Evolutionary conservation across 257 asterid genomes (phyloP).

Genomic region (Ballota nigra): DNA sequence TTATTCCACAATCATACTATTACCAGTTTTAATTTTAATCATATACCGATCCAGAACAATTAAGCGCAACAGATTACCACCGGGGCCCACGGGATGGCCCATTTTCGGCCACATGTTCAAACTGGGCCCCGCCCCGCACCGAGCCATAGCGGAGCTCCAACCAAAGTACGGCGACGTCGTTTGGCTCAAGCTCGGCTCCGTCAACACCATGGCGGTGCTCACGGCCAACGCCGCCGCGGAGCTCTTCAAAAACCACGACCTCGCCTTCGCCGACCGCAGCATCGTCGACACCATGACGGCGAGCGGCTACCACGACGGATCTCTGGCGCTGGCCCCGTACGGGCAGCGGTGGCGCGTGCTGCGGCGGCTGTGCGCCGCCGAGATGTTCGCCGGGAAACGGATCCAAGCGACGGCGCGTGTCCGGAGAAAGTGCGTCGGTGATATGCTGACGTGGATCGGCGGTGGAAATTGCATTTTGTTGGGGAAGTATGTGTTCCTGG

Average conservation of each 20-base stretch:
- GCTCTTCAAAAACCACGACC: slow-evolving; percentile 49
- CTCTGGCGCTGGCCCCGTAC: slow-evolving; percentile 38
- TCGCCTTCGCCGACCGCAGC: slow-evolving; percentile 40
- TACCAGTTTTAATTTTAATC: slow-evolving; percentile 19
- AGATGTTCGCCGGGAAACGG: slow-evolving; percentile 39
- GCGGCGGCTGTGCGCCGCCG: slow-evolving; percentile 41
- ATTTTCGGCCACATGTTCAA: slow-evolving; percentile 51
- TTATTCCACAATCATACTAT: slow-evolving; percentile 18
- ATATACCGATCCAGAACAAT: background rate
- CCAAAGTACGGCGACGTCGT: slow-evolving; percentile 43
- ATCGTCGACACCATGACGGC: slow-evolving; percentile 38
- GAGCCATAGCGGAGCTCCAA: slow-evolving; percentile 28
- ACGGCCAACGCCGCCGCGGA: slow-evolving; percentile 39
- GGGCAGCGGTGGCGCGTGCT: slow-evolving; percentile 47
- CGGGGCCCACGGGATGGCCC: slow-evolving; percentile 57
- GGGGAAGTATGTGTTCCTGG: slow-evolving; percentile 40
- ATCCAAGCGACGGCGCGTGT: slow-evolving; percentile 31
- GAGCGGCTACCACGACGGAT: slow-evolving; percentile 35
- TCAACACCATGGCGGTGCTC: slow-evolving; percentile 44
- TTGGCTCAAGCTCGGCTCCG: slow-evolving; percentile 49
- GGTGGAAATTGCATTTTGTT: slow-evolving; percentile 11
- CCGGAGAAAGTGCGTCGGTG: slow-evolving; percentile 39
- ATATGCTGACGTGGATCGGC: slow-evolving; percentile 42
- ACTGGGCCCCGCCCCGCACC: slow-evolving; percentile 44
- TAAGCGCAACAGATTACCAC: slow-evolving; percentile 23